Evolutionary conservation across 441 rosid genomes (phyloP), one percentile per base, ranked within the genome.

Genomic region (Omphalea diandra): DNA sequence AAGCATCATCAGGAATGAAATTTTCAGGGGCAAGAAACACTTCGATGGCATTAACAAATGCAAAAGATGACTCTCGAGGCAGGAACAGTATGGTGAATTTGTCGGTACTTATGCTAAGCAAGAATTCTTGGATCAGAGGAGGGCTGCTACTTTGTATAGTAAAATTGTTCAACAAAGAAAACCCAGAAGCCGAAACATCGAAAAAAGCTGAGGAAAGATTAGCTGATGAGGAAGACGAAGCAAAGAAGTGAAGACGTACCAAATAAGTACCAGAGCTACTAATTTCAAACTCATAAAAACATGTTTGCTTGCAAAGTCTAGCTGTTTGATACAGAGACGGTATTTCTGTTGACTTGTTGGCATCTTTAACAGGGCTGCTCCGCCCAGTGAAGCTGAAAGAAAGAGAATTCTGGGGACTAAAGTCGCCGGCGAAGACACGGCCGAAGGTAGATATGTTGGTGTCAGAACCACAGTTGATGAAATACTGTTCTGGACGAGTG

Each of bases 41-140:
- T 70, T 88, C 93, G 15, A 88, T 80, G 35, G 89, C 90, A 60
- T 80, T 86, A 20, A 81, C 79, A 73, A 86, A 86, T 3, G 85
- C 83, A 14, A 84, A 78, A 67, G 81, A 75, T 3, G 79, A 44
- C 4, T 3, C 65, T 27, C 53, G 43, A 50, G 83, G 83, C 3
- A 47, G 3, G 55, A 84, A 80, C 26, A 18, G 4, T 57, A 84
- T 63, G 0, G 2, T 17, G 65, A 82, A 76, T 47, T 68, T 65
- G 1, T 76, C 81, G n/a, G 11, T 12, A 56, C 47, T 63, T n/a
- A 84, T 59, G 9, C 33, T 71, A 46, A 82, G 65, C 38, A 78
- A 14, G 67, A 78, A 78, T 43, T 82, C 84, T 65, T 63, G 38
- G 18, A 63, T 50, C 17, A 47, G 1, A 64, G 75, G 36, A 49